These are phyloP conservation scores for Plasmodium yoelii DNA, from an alignment of 169 alveolate species.

Conservation along the genomic window DNA sequence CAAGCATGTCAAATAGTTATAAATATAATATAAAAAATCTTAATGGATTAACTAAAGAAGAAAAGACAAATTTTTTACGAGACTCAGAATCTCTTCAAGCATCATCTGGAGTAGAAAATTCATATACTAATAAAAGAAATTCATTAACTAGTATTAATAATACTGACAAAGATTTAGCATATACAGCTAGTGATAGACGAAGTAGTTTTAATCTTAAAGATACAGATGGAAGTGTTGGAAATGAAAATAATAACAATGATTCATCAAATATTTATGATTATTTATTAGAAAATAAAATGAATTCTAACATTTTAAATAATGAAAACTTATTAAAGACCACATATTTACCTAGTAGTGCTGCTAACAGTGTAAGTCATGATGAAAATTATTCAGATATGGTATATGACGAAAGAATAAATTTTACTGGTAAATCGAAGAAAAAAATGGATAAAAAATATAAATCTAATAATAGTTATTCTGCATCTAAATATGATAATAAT, in stretches of 20 bases:
- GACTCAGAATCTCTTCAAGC: not conserved
- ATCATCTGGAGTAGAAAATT: conserved; percentile 5
- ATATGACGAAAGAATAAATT: conserved; percentile 10
- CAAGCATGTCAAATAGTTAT: conserved; percentile 39
- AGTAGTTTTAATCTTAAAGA: conserved; percentile 1
- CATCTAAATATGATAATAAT: conserved; percentile 3
- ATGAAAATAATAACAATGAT: not conserved
- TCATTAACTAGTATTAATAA: conserved; percentile 16
- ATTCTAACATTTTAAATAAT: not conserved
- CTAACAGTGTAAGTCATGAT: conserved; percentile 15
- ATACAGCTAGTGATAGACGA: conserved; percentile 25
- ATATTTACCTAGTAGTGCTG: not conserved
- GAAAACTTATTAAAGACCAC: not conserved
- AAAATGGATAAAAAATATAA: not conserved
- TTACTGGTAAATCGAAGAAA: not conserved
- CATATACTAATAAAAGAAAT: conserved; percentile 4
- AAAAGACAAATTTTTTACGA: conserved; percentile 7
- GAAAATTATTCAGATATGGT: conserved; percentile 6
- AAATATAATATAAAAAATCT: conserved; percentile 45
- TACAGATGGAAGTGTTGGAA: not conserved
- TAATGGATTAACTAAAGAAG: conserved; percentile 39
- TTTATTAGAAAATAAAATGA: conserved; percentile 37
- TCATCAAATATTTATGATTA: conserved; percentile 55
- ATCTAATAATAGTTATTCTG: conserved; percentile 3
- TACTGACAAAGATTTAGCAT: conserved; percentile 24